phyloP scores from a whole-genome alignment of 2,329 filamentous ascomycete species.

The Microcyclosporella mali region DNA sequence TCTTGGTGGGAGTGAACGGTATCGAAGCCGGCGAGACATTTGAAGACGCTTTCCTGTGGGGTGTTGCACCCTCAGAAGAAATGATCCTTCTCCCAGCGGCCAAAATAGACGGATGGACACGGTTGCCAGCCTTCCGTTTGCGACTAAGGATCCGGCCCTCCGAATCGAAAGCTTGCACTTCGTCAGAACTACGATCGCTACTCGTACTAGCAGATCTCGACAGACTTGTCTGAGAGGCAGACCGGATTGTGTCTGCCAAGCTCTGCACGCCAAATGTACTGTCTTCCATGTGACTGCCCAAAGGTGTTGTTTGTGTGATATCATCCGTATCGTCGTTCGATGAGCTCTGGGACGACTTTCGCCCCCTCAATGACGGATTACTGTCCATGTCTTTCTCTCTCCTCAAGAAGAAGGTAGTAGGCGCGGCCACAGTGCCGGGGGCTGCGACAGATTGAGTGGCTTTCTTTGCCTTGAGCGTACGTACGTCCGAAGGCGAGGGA shows the following conservation, averaged over 20 bases:
- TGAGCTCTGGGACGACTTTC: slow-evolving; percentile 22
- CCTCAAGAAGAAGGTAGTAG: slow-evolving; percentile 56
- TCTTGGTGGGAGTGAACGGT: too few species aligned
- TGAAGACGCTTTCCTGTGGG: slow-evolving; percentile 10
- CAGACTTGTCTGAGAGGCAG: slow-evolving; percentile 28
- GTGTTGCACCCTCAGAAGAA: slow-evolving; percentile 22
- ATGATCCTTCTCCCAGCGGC: slow-evolving; percentile 31
- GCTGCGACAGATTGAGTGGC: not conserved
- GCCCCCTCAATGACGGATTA: slow-evolving; percentile 16
- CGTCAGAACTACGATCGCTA: slow-evolving; percentile 9
- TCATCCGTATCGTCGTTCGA: slow-evolving; percentile 6
- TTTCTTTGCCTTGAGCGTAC: slow-evolving; percentile 4
- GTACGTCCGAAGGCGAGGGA: not conserved
- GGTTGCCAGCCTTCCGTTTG: slow-evolving; percentile 30
- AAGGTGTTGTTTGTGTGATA: slow-evolving; percentile 13
- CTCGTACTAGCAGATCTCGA: slow-evolving; percentile 23
- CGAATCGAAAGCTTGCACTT: too few species aligned
- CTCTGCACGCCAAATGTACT: slow-evolving; percentile 54
- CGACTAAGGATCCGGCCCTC: not conserved
- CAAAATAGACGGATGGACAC: slow-evolving; percentile 31
- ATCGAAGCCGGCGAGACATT: slow-evolving; percentile 20
- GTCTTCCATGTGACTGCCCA: slow-evolving; percentile 32
- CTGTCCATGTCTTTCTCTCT: slow-evolving; percentile 46
- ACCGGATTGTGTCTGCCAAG: slow-evolving; percentile 47
- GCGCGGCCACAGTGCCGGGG: slow-evolving; percentile 31